Evolutionary conservation across 1,139 yeast genomes (phyloP), one percentile per base, ranked within the genome.

Genomic region (Kodamaea anthophila): DNA sequence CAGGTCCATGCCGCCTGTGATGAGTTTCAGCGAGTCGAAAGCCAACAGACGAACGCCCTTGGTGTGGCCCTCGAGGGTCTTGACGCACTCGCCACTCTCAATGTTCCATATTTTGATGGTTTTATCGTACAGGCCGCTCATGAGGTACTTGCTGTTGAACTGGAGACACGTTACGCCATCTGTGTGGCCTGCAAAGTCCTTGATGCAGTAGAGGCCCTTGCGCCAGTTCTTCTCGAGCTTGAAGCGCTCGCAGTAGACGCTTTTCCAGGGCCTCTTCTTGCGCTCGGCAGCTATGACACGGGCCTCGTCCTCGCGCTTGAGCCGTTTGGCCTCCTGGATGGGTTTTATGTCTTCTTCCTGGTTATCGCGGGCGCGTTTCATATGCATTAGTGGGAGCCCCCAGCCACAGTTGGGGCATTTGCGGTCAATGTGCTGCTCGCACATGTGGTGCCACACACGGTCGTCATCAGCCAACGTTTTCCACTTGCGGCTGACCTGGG

Each of bases 381-480:
- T 82, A 44, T 80, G 86, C 74, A 91, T 74, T 38, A 91, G 61
- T 3, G 98, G 98, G 43, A 91, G 65, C 5, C 98, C 98, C 98
- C 98, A 91, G 8, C 98, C 98, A 63, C 98, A 91, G 51, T 85
- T 86, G 25, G 96, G 95, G 58, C 98, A 91, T 54, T 91, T 91
- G 37, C 94, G 69, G 56, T 91, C 98, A 35, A 91, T 91, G 53
- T 91, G 98, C 55, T 91, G 98, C 53, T 87, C 96, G 54, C 98
- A 91, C 91, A 91, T 82, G 44, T 91, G 87, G 53, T 91, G 94
- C 98, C 98, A 91, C 5, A 91, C 97, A 32, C 94, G 62, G 49
- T 91, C 97, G 52, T 88, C 96, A 55, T 91, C 96, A 2, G 98
- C 97, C 33, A 91, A 61, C 31, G 65, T 63, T 48, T 84, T 78